Evolutionary conservation across 371 early-diverging fungal genomes (phyloP).

Genomic region (Racocetra persica): DNA sequence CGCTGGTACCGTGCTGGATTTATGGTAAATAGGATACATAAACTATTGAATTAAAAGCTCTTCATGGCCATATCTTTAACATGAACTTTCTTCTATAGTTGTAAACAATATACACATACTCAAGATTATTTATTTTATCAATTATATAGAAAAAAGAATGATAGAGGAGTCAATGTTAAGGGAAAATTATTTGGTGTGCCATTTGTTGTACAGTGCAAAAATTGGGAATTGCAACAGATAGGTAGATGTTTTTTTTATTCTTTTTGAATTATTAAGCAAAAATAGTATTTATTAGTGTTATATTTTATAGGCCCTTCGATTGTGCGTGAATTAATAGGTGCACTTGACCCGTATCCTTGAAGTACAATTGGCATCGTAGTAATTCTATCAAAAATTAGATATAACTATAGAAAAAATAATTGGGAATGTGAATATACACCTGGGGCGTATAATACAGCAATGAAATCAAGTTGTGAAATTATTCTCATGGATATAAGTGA

Average conservation of each 20-base stretch:
- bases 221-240: background rate
- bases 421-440: background rate
- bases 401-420: background rate
- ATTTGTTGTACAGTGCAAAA: conserved; percentile 9
- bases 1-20: conserved; percentile 8
- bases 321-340: background rate
- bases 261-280: background rate
- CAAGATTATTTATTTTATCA: conserved; percentile 7
- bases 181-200: background rate
- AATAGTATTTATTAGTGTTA: background rate
- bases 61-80: conserved; percentile 26
- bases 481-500: background rate
- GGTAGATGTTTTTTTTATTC: background rate
- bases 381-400: too few species aligned
- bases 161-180: background rate
- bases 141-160: background rate
- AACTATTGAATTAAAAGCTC: conserved; percentile 35
- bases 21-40: conserved; percentile 19
- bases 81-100: conserved; percentile 19
- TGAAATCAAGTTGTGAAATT: background rate
- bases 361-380: too few species aligned
- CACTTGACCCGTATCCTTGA: too few species aligned
- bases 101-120: conserved; percentile 1
- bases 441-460: background rate
- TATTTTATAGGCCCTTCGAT: background rate